Evolutionary conservation across 805 yeast species (phyloP).

Genomic region (Pichia phayaonensis): DNA sequence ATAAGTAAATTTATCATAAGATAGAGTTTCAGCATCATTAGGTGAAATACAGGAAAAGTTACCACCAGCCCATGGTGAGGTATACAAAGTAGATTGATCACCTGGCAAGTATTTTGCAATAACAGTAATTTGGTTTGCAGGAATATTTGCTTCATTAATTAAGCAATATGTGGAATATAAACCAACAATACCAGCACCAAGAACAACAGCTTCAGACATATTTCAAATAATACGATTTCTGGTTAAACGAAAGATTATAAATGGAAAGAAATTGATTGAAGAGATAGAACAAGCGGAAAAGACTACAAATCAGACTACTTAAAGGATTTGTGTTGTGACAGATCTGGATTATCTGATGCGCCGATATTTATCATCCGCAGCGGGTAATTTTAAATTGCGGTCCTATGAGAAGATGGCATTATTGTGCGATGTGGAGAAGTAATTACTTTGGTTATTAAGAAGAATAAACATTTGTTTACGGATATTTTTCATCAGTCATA

Average conservation of each 20-base stretch:
- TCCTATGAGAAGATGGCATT: neutral
- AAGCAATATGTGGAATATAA: slow-evolving; percentile 52
- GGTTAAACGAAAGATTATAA: neutral
- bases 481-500: too few species aligned
- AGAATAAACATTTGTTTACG: neutral
- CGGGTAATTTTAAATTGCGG: neutral
- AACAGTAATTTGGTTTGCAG: slow-evolving; percentile 41
- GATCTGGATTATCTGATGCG: neutral
- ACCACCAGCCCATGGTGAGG: slow-evolving; percentile 80
- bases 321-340: neutral
- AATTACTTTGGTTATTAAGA: neutral
- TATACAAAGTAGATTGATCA: slow-evolving; percentile 63
- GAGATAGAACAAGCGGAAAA: neutral
- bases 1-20: slow-evolving; percentile 53
- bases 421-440: neutral
- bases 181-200: slow-evolving; percentile 61
- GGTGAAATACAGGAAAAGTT: slow-evolving; percentile 57
- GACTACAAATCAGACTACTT: neutral
- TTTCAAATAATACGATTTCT: neutral
- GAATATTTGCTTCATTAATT: slow-evolving; percentile 33
- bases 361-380: neutral
- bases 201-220: slow-evolving; percentile 19
- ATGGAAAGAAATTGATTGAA: neutral
- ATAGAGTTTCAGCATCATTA: slow-evolving; percentile 41
- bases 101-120: slow-evolving; percentile 70